Percentiles rank a stretch among this genome's conserved stretches.
Evolutionary conservation across 495 filamentous ascomycete genomes (phyloP).

Genomic region (Penicillium crystallinum): DNA sequence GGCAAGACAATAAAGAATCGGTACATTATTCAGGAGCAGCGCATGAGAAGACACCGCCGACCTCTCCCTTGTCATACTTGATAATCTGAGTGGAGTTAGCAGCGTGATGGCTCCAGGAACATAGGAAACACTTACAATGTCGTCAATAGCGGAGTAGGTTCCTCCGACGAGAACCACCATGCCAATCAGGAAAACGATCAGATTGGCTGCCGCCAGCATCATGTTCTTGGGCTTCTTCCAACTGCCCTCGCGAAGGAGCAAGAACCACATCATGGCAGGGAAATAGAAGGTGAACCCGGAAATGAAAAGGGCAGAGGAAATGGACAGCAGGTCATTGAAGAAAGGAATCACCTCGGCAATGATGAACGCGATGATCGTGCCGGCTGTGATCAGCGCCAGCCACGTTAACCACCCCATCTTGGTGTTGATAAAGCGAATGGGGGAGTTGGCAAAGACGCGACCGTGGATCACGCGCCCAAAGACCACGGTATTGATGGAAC

Average conservation of each 20-base stretch:
- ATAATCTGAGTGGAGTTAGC: conserved; percentile 25
- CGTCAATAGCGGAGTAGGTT: conserved; percentile 51
- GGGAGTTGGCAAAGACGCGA: conserved; percentile 48
- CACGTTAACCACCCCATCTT: conserved; percentile 54
- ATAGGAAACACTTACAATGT: conserved; percentile 47
- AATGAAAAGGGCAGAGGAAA: conserved; percentile 45
- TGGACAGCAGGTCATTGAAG: conserved; percentile 57
- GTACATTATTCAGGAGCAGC: conserved; percentile 15
- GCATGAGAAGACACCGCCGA: conserved; percentile 48
- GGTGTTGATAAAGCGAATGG: conserved; percentile 55
- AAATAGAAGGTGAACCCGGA: conserved; percentile 30
- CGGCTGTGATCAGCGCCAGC: conserved; percentile 46
- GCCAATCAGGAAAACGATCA: conserved; percentile 29
- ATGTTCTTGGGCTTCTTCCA: conserved; percentile 32
- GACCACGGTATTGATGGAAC: conserved; percentile 59
- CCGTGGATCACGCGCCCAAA: conserved; percentile 57
- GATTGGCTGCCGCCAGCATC: conserved; percentile 17
- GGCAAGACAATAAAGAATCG: not conserved
- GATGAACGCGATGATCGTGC: conserved; percentile 60
- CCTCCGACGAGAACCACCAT: conserved; percentile 50
- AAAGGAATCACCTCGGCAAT: conserved; percentile 66
- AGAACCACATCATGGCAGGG: conserved; percentile 59
- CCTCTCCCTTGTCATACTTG: conserved; percentile 37
- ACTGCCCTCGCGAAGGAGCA: conserved; percentile 42
- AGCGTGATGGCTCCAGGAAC: not conserved